Base-by-base conservation (phyloP, 495 filamentous ascomycete species). In the Parachaetomium inaequale region DNA sequence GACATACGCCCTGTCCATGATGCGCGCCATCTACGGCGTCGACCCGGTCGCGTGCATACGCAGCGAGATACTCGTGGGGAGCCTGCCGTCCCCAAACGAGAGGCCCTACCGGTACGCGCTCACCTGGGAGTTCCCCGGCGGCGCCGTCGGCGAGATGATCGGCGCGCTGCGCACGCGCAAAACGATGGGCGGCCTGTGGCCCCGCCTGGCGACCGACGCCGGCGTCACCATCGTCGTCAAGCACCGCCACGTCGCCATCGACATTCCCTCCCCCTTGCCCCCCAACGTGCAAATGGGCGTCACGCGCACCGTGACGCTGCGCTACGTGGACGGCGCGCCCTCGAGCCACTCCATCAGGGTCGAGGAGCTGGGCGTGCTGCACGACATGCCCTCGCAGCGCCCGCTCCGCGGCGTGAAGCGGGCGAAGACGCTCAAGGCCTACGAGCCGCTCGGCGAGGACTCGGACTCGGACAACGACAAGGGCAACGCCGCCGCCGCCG, bases 1-100 rank as follows among this genome's bases (percentile, higher is more conserved):
- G 7, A 75, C 78, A 0, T 88, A 87, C 65, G 74, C 74, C 14
- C 57, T 83, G 14, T 75, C 73, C 19, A 63, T 73, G 6, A 61
- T 82, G 0, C 66, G 79, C 15, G 72, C 72, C 28, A 70, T 84
- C 23, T 74, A 79, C 43, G 70, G 66, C 1, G 55, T 67, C 17
- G 55, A 74, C 17, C 72, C 74, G 0, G 66, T 68, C 15, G 72
- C 74, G 49, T 81, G 80, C 50, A 55, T 73, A 7, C 59, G 61
- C 38, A 76, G 74, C 56, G 64, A 74, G n/a, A 55, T 55, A 1
- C 3, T 15, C 32, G 26, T 5, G 10, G 26, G 12, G 3, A 7
- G 8, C 47, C 3, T 1, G 6, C 3, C 25, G 26, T 51, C n/a
- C n/a, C n/a, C n/a, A n/a, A n/a, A 51, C 11, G 26, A 51, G 12